Conservation (phyloP, 306 rosid genomes). For the Elaeagnus macrophylla region DNA sequence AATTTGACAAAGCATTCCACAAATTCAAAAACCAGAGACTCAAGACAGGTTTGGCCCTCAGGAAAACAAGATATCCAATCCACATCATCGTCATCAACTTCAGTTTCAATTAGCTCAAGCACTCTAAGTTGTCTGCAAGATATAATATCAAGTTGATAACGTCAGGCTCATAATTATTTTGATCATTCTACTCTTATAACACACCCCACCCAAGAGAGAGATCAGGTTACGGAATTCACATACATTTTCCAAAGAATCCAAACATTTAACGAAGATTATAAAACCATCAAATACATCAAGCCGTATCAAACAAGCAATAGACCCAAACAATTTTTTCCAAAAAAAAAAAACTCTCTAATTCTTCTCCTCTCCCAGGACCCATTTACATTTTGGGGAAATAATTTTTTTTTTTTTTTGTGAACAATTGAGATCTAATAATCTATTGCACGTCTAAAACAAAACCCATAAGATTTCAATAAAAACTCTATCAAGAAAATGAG, state of each 20-base stretch:
- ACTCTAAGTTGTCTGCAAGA: conserved; percentile 59
- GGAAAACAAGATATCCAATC: conserved; percentile 80
- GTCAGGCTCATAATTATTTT: conserved; percentile 1
- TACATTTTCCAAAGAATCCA: too few relatives aligned
- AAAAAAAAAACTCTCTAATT: too few relatives aligned
- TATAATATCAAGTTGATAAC: conserved; percentile 9
- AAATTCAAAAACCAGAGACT: conserved; percentile 67
- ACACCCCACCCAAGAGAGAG: too few relatives aligned
- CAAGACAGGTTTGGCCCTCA: conserved; percentile 47
- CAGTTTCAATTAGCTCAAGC: conserved; percentile 72
- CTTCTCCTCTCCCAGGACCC: too few relatives aligned
- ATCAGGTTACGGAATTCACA: too few relatives aligned
- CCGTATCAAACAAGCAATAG: too few relatives aligned
- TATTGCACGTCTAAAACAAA: neutral
- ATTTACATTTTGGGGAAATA: neutral
- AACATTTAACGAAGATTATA: too few relatives aligned
- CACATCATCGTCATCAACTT: conserved; percentile 46
- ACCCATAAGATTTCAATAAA: neutral
- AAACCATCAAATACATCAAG: too few relatives aligned
- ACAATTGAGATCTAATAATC: conserved; percentile 3
- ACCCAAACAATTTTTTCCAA: too few relatives aligned
- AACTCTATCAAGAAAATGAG: neutral
- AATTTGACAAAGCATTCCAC: conserved; percentile 50
- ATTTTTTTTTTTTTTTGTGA: neutral
- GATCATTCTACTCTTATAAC: too few relatives aligned